Evolutionary conservation across 352 stramenopile species (phyloP).

Genomic region (Aphanomyces stellatus): DNA sequence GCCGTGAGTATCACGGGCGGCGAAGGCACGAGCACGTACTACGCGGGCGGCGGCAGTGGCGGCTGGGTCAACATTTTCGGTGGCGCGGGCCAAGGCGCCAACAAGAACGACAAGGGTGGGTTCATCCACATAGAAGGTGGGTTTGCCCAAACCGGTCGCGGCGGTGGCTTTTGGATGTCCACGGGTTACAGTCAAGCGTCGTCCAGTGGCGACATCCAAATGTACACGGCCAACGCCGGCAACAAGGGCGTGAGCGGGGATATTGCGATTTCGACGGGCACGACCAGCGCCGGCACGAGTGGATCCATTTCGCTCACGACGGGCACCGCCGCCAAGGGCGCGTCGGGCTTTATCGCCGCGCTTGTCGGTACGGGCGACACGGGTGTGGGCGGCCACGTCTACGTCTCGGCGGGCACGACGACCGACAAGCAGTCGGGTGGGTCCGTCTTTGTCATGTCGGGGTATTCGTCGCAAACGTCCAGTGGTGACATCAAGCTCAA

Average conservation of each 20-base stretch:
- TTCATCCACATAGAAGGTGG: conserved; percentile 63
- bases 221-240: conserved; percentile 48
- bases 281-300: neutral
- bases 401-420: conserved; percentile 2
- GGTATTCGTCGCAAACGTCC: neutral
- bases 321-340: neutral
- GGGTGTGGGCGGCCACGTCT: neutral
- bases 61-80: conserved; percentile 76
- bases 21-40: conserved; percentile 52
- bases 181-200: conserved; percentile 44
- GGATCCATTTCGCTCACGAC: neutral
- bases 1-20: conserved; percentile 50
- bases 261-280: conserved; percentile 26
- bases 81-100: conserved; percentile 70
- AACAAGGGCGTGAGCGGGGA: conserved; percentile 43
- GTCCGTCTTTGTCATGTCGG: conserved; percentile 7
- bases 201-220: conserved; percentile 43
- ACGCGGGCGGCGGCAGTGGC: conserved; percentile 76
- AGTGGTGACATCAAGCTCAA: conserved; percentile 7
- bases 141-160: conserved; percentile 41
- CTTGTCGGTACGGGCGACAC: neutral
- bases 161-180: conserved; percentile 39
- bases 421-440: conserved; percentile 14
- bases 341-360: neutral
- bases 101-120: conserved; percentile 54